These are phyloP conservation scores for Irpex sp. DNA, from an alignment of 1,284 basidiomycete genomes.

Conservation along the genomic window DNA sequence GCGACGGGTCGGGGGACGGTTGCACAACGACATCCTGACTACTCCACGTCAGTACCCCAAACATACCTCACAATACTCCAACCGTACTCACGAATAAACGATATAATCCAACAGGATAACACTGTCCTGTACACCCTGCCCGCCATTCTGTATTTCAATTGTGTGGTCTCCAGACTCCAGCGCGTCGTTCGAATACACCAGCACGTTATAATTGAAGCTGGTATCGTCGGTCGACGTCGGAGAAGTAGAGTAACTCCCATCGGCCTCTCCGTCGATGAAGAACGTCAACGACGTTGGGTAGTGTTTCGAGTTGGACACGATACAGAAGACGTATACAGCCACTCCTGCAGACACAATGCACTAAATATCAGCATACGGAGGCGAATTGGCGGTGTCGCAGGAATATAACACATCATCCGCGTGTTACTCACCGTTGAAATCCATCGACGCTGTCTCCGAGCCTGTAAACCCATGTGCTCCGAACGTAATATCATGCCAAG, in stretches of 20 bases:
- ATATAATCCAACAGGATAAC: neutral
- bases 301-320: neutral
- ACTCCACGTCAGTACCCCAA: no score
- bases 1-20: no score
- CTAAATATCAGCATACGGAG: no score
- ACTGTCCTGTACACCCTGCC: neutral
- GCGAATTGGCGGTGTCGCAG: no score
- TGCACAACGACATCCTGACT: no score
- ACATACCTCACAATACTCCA: neutral
- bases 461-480: no score
- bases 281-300: neutral
- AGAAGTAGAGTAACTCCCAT: neutral
- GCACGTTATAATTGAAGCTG: neutral
- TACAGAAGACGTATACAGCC: neutral
- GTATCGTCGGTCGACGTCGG: neutral
- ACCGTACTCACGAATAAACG: neutral
- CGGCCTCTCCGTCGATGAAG: neutral
- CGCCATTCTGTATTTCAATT: neutral
- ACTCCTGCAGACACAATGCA: neutral
- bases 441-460: no score
- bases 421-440: no score
- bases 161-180: neutral
- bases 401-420: no score
- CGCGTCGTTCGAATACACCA: neutral
- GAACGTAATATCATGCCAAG: no score